Evolutionary conservation across 192 early-diverging fungal species (phyloP), one percentile per base, ranked within the genome.

Genomic region (Paraglomus occultum): DNA sequence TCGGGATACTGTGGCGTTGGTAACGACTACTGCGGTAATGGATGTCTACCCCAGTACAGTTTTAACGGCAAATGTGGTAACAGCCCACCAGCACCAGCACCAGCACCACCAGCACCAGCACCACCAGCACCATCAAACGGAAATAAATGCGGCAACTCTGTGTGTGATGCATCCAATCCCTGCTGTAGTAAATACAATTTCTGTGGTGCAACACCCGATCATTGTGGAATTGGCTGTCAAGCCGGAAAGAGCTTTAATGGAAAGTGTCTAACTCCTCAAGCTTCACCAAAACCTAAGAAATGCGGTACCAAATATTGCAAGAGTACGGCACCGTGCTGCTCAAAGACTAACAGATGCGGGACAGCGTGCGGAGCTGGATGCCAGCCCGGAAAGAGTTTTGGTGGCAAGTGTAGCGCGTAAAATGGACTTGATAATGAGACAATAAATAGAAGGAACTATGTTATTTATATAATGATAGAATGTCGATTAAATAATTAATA

Each of bases 131-230:
- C 48, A 63, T 57, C 54, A 57, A 18, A 17, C 54, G n/a, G 15
- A 23, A 0, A 15, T 6, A 64, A 64, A 64, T 64, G 62, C 20
- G 62, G 62, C 14, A 31, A 46, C n/a, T n/a, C n/a, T n/a, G n/a
- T n/a, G n/a, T 5, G 46, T 64, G 7, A 20, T 12, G 11, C 43
- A 11, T 4, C 14, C n/a, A 48, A 3, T 64, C 62, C 64, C 42
- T 73, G 72, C 22, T 73, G 72, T 62, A 73, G 72, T 60, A 20
- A 51, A 51, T 68, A 38, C 40, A 69, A 69, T 12, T 73, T 44
- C 53, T 73, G 72, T 52, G 72, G 72, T 53, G 45, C 65, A 8
- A 51, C 72, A 43, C 12, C 53, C 7, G 65, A 48, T 40, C 54
- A 68, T 51, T 73, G 72, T 51, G 65, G 65, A 31, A 17, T 9